These are phyloP conservation scores for Umbelopsis sp. DNA, from an alignment of 371 early-diverging fungal species.

Conservation along the genomic window DNA sequence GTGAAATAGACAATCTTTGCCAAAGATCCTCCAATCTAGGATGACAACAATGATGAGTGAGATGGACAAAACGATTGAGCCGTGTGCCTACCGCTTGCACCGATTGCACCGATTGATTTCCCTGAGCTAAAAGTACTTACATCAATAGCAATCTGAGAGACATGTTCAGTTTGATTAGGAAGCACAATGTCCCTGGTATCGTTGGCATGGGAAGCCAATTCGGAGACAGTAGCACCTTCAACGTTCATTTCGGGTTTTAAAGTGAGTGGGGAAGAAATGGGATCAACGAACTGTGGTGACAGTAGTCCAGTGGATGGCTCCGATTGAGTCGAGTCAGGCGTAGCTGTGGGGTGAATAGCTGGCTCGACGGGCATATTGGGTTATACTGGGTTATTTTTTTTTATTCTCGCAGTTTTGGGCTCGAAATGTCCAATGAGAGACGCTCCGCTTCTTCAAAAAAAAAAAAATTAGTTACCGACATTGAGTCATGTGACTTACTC, in stretches of 20 bases:
- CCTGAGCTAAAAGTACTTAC: slow-evolving; percentile 42
- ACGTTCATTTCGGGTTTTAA: slow-evolving; percentile 56
- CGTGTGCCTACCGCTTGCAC: slow-evolving; percentile 12
- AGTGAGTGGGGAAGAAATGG: slow-evolving; percentile 3
- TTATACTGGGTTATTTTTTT: neutral
- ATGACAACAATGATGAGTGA: neutral
- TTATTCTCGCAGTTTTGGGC: neutral
- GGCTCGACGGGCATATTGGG: slow-evolving; percentile 5
- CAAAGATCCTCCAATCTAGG: slow-evolving; percentile 89
- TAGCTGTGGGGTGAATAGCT: slow-evolving; percentile 1
- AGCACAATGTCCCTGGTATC: slow-evolving; percentile 82
- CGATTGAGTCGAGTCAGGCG: neutral
- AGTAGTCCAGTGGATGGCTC: neutral
- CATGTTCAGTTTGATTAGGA: slow-evolving; percentile 85
- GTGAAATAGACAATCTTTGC: slow-evolving; percentile 94
- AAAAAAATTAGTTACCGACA: neutral
- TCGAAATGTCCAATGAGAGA: slow-evolving; percentile 9
- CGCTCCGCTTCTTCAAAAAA: slow-evolving; percentile 1
- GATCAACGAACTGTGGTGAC: slow-evolving; percentile 1
- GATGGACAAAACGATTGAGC: neutral
- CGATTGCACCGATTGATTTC: neutral
- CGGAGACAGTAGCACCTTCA: slow-evolving; percentile 69
- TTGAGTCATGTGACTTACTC: neutral
- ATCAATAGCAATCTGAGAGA: slow-evolving; percentile 93
- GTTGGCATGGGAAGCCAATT: slow-evolving; percentile 47